Conservation (phyloP, 2,329 filamentous ascomycete genomes). For the Ploettnerulaceae sp. region DNA sequence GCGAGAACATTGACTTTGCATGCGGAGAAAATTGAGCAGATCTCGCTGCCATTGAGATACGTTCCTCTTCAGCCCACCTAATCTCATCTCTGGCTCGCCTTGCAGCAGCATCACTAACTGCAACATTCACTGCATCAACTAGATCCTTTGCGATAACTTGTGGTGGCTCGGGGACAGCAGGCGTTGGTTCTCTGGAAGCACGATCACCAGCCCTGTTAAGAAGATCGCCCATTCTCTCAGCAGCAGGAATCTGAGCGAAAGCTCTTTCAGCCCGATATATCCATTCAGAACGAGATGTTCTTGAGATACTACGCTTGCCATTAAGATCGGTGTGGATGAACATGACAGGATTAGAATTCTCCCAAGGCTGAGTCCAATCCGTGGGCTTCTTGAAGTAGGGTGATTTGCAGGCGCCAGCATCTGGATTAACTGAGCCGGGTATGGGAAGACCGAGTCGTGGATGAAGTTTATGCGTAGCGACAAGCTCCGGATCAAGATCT, state of each 20-base stretch:
- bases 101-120: slow-evolving; percentile 3
- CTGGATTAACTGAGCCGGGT: slow-evolving; percentile 23
- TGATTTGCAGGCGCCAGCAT: slow-evolving; percentile 11
- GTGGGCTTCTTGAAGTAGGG: slow-evolving; percentile 13
- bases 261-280: slow-evolving; percentile 10
- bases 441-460: slow-evolving; percentile 27
- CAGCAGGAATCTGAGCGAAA: slow-evolving; percentile 2
- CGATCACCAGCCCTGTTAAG: slow-evolving; percentile 8
- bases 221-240: slow-evolving; percentile 3
- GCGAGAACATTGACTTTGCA: neutral
- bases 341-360: slow-evolving; percentile 8
- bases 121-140: slow-evolving; percentile 11
- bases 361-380: slow-evolving; percentile 12
- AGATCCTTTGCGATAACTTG: slow-evolving; percentile 6
- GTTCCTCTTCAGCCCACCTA: slow-evolving; percentile 4
- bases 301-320: slow-evolving; percentile 5
- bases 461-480: slow-evolving; percentile 24
- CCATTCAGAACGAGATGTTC: slow-evolving; percentile 22
- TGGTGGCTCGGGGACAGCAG: slow-evolving; percentile 3
- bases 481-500: slow-evolving; percentile 29
- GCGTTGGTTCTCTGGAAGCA: slow-evolving; percentile 3
- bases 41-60: neutral
- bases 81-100: neutral
- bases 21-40: no score
- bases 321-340: slow-evolving; percentile 11